Percentiles rank a stretch among this genome's conserved stretches.
Evolutionary conservation across 305 asterid genomes (phyloP).

Genomic region (Solanum hybrid): DNA sequence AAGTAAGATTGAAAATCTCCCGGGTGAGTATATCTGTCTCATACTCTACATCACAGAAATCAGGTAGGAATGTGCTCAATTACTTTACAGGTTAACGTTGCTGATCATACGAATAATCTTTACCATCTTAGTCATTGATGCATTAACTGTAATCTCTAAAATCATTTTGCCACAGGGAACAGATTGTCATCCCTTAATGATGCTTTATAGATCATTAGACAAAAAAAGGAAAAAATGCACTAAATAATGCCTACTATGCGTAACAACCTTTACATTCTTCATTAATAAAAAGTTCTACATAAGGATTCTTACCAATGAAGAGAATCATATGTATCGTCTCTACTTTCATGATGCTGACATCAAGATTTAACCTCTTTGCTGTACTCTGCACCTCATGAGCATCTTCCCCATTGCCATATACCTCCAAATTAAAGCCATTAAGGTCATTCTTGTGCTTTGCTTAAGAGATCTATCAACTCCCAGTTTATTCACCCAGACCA

Average conservation of each 20-base stretch:
- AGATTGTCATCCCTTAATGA: neutral
- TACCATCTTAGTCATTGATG: neutral
- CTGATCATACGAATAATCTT: neutral
- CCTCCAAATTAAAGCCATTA: conserved; percentile 85
- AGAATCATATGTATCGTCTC: conserved; percentile 90
- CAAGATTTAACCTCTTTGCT: conserved; percentile 62
- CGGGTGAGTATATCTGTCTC: neutral
- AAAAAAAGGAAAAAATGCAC: neutral
- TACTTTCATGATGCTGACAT: conserved; percentile 76
- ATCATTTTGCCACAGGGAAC: neutral
- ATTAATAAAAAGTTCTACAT: neutral
- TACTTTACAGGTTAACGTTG: neutral
- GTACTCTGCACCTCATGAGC: conserved; percentile 80
- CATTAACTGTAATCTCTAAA: neutral
- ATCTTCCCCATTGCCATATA: conserved; percentile 87
- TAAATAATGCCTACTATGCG: neutral
- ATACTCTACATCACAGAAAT: neutral
- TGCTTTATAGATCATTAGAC: neutral
- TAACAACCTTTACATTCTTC: neutral
- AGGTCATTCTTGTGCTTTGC: conserved; percentile 71
- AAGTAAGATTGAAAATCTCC: neutral
- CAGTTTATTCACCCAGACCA: conserved; percentile 92
- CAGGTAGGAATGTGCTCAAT: neutral
- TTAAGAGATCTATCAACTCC: conserved; percentile 75
- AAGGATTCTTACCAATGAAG: conserved; percentile 60